phyloP scores from a whole-genome alignment of 768 basidiomycete genomes.

The Phaeotremella fagi region DNA sequence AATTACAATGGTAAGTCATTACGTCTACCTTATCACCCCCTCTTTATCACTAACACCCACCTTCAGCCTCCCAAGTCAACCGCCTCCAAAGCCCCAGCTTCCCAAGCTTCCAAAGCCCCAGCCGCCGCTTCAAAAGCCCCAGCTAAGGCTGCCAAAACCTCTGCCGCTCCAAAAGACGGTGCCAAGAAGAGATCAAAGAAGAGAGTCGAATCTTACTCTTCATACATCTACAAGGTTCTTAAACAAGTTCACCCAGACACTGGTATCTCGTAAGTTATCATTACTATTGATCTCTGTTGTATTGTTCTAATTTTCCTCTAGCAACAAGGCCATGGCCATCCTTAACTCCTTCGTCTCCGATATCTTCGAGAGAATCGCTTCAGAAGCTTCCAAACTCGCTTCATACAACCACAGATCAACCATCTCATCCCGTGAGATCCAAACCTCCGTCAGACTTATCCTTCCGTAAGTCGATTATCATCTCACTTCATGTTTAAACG shows the following conservation, averaged over 20 bases:
- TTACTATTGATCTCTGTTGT: neutral
- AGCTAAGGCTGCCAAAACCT: slow-evolving; percentile 69
- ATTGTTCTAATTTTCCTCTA: slow-evolving; percentile 1
- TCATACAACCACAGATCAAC: slow-evolving; percentile 98
- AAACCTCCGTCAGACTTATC: slow-evolving; percentile 93
- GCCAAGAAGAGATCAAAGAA: slow-evolving; percentile 83
- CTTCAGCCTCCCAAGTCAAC: slow-evolving; percentile 49
- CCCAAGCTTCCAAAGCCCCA: slow-evolving; percentile 73
- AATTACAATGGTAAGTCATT: slow-evolving; percentile 17
- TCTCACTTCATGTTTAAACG: neutral
- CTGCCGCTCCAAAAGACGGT: slow-evolving; percentile 58
- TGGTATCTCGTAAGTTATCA: slow-evolving; percentile 95
- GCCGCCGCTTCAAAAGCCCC: slow-evolving; percentile 62
- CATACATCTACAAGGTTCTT: slow-evolving; percentile 81
- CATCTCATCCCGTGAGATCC: slow-evolving; percentile 96
- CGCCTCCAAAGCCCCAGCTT: slow-evolving; percentile 52
- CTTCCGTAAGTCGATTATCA: slow-evolving; percentile 55
- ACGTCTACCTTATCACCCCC: neutral
- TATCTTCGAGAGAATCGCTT: slow-evolving; percentile 57
- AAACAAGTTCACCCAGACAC: slow-evolving; percentile 98
- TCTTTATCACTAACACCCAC: slow-evolving; percentile 1
- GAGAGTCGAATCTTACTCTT: slow-evolving; percentile 90
- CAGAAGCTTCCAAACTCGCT: slow-evolving; percentile 65
- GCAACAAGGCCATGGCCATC: slow-evolving; percentile 95
- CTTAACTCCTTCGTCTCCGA: slow-evolving; percentile 95